phyloP scores from a whole-genome alignment of 2,329 filamentous ascomycete genomes.

The Ophiostoma quercus region DNA sequence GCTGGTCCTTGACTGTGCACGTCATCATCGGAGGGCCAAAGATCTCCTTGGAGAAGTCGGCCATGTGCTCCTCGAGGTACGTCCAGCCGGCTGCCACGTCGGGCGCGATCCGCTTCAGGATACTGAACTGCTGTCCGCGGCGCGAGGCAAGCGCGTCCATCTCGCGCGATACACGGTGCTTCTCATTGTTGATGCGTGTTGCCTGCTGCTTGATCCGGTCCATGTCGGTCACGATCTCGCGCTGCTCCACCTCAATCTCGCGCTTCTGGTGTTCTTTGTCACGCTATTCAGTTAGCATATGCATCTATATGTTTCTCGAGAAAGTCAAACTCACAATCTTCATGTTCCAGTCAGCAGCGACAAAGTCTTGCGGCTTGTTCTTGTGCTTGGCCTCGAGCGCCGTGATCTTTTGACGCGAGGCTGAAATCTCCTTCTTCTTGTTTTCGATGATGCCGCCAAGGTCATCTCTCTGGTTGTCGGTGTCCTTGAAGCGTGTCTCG shows the following conservation, averaged over 20 bases:
- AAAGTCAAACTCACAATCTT: conserved; percentile 43
- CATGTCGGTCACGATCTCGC: conserved; percentile 32
- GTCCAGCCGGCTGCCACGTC: conserved; percentile 54
- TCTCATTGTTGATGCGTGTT: conserved; percentile 18
- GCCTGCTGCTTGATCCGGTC: conserved; percentile 23
- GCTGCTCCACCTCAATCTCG: conserved; percentile 45
- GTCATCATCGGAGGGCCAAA: conserved; percentile 76
- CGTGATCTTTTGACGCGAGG: conserved; percentile 54
- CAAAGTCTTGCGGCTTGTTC: conserved; percentile 60
- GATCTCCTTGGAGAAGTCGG: conserved; percentile 67
- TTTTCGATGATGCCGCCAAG: conserved; percentile 47
- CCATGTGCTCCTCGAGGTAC: conserved; percentile 71
- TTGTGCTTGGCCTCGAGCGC: conserved; percentile 58
- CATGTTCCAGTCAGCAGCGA: conserved; percentile 64
- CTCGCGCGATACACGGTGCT: conserved; percentile 33
- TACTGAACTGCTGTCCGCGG: conserved; percentile 16
- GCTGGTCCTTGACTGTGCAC: conserved; percentile 70
- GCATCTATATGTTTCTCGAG: conserved; percentile 22
- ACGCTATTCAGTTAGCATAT: conserved; percentile 34
- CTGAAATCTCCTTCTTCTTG: conserved; percentile 48
- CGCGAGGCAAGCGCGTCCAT: conserved; percentile 60
- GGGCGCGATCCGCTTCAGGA: conserved; percentile 36
- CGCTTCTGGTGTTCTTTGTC: conserved; percentile 54
- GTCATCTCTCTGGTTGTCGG: conserved; percentile 48
- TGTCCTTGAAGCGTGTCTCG: conserved; percentile 39